These are phyloP conservation scores for Streptanthus diversifolius DNA, from an alignment of 345 rosid genomes.

Conservation along the genomic window DNA sequence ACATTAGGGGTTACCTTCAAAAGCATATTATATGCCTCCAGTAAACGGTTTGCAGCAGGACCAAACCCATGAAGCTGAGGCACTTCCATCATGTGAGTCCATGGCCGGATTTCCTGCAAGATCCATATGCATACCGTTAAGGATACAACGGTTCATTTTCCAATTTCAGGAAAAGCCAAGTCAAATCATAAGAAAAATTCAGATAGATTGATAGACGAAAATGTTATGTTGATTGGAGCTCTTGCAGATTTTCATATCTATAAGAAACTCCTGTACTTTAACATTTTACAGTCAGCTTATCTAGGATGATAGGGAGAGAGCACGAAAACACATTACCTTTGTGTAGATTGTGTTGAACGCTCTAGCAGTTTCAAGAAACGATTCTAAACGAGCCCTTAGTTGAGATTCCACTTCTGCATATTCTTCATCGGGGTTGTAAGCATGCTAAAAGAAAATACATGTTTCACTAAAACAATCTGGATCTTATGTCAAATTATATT, in stretches of 20 bases:
- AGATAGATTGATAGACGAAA: neutral
- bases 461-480: neutral
- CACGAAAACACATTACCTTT: conserved; percentile 49
- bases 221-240: neutral
- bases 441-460: conserved; percentile 47
- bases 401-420: conserved; percentile 84
- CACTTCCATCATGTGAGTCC: conserved; percentile 99
- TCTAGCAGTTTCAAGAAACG: conserved; percentile 90
- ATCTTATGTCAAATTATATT: neutral
- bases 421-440: conserved; percentile 96
- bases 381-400: conserved; percentile 72
- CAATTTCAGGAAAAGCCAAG: neutral
- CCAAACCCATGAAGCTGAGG: conserved; percentile 99
- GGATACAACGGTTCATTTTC: neutral
- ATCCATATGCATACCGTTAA: neutral
- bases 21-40: conserved; percentile 98
- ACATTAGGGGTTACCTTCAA: conserved; percentile 54
- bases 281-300: neutral
- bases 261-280: neutral
- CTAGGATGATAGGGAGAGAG: neutral
- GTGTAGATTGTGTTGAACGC: conserved; percentile 90
- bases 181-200: neutral
- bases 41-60: conserved; percentile 92
- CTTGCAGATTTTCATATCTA: neutral
- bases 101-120: conserved; percentile 85